Evolutionary conservation across 2,329 filamentous ascomycete genomes (phyloP), one percentile per base, ranked within the genome.

Genomic region (Colletotrichum australisinense): DNA sequence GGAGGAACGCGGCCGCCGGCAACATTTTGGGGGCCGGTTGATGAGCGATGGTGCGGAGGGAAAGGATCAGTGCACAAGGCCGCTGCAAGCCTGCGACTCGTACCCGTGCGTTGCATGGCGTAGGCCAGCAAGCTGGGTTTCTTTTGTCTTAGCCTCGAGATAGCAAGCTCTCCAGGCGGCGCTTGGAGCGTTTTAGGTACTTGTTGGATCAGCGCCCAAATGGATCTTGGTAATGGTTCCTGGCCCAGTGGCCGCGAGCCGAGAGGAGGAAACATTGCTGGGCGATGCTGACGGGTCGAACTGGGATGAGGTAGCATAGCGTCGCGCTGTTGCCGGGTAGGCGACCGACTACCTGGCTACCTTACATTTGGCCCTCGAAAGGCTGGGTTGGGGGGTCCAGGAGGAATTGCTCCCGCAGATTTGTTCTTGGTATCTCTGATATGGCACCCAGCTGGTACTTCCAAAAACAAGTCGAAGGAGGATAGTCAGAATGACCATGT

Each of bases 41-140:
- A 56, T 28, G 32, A 30, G 60, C 19, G 60, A 49, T 69, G 28
- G 35, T 42, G 49, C 35, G 49, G 58, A 63, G 32, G 62, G 32
- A 46, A 53, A 32, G 49, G 66, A 65, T 60, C 70, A 73, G 38
- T 72, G 70, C 70, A 59, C 42, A 53, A 26, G 35, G 57, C 52
- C 49, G 58, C 59, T 28, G 59, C 26, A 65, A 22, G 59, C 53
- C 53, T 28, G 59, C 26, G 58, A 22, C 67, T 24, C 26, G 42
- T 19, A 52, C 11, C 69, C 66, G 55, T 73, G 66, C 66, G 66
- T 26, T 64, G 32, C 66, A 73, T 56, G 66, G 59, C 66, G 66
- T 55, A 42, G 65, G 58, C 52, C 52, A 55, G 32, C 59, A n/a
- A 30, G 38, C 32, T 73, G 38, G 63, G 49, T 63, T 63, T 63